Base-by-base conservation (phyloP, 805 yeast genomes). In the Starmerella sp. region DNA sequence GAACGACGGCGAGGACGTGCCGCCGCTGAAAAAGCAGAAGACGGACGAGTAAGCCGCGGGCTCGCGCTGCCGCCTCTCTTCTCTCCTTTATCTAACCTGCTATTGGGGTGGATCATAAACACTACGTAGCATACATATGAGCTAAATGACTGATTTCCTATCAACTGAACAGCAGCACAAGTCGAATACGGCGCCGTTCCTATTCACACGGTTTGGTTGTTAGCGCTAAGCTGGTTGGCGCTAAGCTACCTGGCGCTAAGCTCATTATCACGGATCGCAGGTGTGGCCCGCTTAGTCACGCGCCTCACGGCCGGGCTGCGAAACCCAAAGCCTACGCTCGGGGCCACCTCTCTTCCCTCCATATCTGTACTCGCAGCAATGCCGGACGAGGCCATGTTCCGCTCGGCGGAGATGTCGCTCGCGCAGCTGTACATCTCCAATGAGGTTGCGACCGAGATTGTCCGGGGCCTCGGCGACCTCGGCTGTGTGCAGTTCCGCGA, bases 381-480 rank as follows among this genome's bases (percentile, higher is more conserved):
- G 58, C 51, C 17, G 56, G 51, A 59, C 41, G 72, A 69, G 63
- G 72, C 72, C 39, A 63, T 69, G 58, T 69, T 69, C 67, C 69
- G 72, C 76, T 90, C 97, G 55, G 97, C 97, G 83, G 95, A 86
- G 66, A 95, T 93, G 97, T 81, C 95, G 49, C 78, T 90, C 63
- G 85, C 91, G 52, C 96, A 93, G 73, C 75, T 93, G 62, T 91
- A 87, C 69, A 81, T 93, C 57, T 91, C 97, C 8, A 82, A 86
- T 31, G 99, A 93, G 71, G 83, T 86, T 45, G 80, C 95, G 7
- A 76, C 97, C 59, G 95, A 89, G 57, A 80, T 88, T 39, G 83
- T 89, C n/a, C 79, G 87, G 55, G 80, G 86, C 31, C 73, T 93
- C 38, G 99, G 98, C 5, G 88, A 86, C 61, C 74, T 87, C 67